Base-by-base conservation (phyloP, 2,329 filamentous ascomycete species). In the Fusarium nodosum region DNA sequence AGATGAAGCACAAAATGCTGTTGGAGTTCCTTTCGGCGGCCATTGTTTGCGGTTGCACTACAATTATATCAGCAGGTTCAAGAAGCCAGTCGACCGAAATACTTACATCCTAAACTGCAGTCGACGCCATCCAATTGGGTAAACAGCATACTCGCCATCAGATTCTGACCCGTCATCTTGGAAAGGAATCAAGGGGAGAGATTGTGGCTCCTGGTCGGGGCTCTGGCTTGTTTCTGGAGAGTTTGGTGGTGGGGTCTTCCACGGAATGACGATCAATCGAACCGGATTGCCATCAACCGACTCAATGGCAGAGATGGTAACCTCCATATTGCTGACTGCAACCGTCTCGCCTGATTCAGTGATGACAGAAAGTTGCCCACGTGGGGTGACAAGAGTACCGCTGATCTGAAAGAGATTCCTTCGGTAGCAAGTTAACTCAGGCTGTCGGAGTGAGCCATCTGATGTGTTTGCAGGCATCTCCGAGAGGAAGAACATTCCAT, bases 361-460 rank as follows among this genome's bases (percentile, higher is more conserved):
- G 78, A 97, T 85, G 57, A 97, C 88, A 53, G 91, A 96, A 57
- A 95, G 84, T 66, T 94, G 87, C 30, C 89, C 90, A 66, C 93
- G 85, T 3, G 94, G 93, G 16, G 94, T 86, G 41, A 93, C 93
- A 60, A 97, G 88, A 7, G 91, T 94, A 60, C 95, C 95, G 65
- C 94, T 97, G 76, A 97, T 97, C 79, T 97, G 95, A 80, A 98
- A 98, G 50, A 98, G 84, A 77, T 98, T 98, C 48, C 95, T 89
- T 69, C 95, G 91, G 80, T 98, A 98, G 85, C 95, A 98, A 5
- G 95, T 98, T 78, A 98, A 81, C 81, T 98, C 95, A 54, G 88
- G 93, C 77, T 92, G 91, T 51, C 90, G 82, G 47, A 86, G 78
- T 46, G 80, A 83, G 62, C 86, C 87, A 69, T 91, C 88, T 69